phyloP scores from a whole-genome alignment of 1,284 basidiomycete species.

The Tilletia setariae region DNA sequence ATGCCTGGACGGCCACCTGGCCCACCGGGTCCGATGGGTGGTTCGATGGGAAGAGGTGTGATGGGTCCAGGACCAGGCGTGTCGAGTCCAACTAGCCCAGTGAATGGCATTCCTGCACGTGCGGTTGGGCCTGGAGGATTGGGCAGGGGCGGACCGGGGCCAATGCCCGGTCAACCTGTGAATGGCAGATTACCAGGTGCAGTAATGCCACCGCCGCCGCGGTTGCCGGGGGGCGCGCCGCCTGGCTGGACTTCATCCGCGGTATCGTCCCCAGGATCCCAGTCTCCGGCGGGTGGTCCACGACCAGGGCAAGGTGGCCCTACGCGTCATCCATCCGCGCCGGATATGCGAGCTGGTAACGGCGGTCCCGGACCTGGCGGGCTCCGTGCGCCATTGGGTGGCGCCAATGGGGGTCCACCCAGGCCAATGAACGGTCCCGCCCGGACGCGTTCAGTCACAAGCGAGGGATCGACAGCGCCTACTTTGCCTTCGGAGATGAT shows the following conservation, averaged over 20 bases:
- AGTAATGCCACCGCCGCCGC: conserved; percentile 17
- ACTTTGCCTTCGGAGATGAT: conserved; percentile 43
- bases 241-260: conserved; percentile 9
- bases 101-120: conserved; percentile 5
- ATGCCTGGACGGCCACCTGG: conserved; percentile 1
- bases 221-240: conserved; percentile 10
- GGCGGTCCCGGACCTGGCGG: background rate
- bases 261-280: background rate
- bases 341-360: conserved; percentile 4
- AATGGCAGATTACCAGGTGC: conserved; percentile 19
- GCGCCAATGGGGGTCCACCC: background rate
- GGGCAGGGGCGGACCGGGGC: background rate
- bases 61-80: background rate
- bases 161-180: background rate
- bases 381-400: background rate
- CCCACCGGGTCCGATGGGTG: background rate
- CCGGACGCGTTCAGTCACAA: conserved; percentile 14
- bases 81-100: background rate
- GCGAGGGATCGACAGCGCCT: conserved; percentile 14
- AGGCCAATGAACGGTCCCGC: conserved; percentile 9
- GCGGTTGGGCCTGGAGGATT: conserved; percentile 13
- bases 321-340: background rate
- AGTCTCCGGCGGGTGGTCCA: conserved; percentile 17
- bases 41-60: too few species aligned
- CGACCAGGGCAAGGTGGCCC: conserved; percentile 19